A percentile compares a stretch with the other conserved stretches of the same genome.
Conservation (phyloP, 1,139 yeast genomes). For the Kazachstania sp. region DNA sequence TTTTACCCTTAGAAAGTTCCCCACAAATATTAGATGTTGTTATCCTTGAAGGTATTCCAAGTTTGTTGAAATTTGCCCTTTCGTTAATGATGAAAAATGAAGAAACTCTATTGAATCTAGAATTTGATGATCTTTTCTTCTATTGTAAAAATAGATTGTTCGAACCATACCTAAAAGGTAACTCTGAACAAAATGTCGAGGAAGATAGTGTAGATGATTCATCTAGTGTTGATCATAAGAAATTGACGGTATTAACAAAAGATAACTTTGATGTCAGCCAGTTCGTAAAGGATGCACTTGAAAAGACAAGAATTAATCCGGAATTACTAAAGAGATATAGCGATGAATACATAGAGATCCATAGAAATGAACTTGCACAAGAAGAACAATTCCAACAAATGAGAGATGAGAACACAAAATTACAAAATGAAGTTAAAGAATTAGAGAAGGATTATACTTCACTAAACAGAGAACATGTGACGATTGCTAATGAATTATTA, state of each 20-base stretch:
- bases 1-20: conserved; percentile 73
- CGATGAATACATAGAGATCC: conserved; percentile 67
- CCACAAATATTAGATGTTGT: conserved; percentile 76
- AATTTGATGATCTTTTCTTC: conserved; percentile 66
- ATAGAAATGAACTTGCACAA: conserved; percentile 58
- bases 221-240: background rate
- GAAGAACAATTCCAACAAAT: conserved; percentile 61
- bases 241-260: conserved; percentile 3
- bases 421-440: conserved; percentile 65
- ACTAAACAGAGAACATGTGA: conserved; percentile 72
- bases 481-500: conserved; percentile 67
- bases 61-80: conserved; percentile 70
- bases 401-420: conserved; percentile 56
- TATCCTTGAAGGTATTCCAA: conserved; percentile 81
- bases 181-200: background rate
- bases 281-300: conserved; percentile 69
- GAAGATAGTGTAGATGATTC: background rate
- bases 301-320: conserved; percentile 56
- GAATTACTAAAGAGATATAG: conserved; percentile 59
- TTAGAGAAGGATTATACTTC: conserved; percentile 63
- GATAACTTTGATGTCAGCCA: conserved; percentile 52
- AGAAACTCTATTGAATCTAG: conserved; percentile 45
- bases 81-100: conserved; percentile 68
- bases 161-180: conserved; percentile 29
- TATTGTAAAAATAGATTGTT: conserved; percentile 72